Percentiles rank a stretch among this genome's conserved stretches.
These are phyloP conservation scores for Phytopythium litorale DNA, from an alignment of 352 stramenopile genomes.

Conservation along the genomic window DNA sequence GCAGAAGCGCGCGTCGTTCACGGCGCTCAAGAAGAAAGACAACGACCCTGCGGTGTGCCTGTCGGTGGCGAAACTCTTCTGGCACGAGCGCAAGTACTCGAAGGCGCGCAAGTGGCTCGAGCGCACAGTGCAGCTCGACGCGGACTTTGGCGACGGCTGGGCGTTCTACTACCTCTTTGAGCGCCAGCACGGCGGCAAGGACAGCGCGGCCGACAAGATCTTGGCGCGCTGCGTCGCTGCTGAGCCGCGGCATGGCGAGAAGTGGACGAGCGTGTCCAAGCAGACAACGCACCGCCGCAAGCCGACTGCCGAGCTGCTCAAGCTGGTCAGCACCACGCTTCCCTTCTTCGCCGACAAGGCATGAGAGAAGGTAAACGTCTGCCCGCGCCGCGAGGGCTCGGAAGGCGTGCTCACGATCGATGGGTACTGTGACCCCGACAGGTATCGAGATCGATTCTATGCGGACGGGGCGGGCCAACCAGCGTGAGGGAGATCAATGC, in stretches of 20 bases:
- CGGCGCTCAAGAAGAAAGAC: constrained; percentile 96
- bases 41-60: constrained; percentile 97
- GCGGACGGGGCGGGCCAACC: not conserved
- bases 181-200: constrained; percentile 78
- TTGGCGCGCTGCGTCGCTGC: constrained; percentile 83
- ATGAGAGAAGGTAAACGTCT: not conserved
- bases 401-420: not conserved
- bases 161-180: constrained; percentile 98
- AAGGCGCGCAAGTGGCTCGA: constrained; percentile 98
- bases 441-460: not conserved
- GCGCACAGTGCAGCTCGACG: constrained; percentile 93
- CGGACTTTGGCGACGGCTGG: constrained; percentile 97
- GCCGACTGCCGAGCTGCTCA: constrained; percentile 59
- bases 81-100: constrained; percentile 92
- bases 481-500: not conserved
- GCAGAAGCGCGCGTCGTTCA: constrained; percentile 95
- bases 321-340: constrained; percentile 77
- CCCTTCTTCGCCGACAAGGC: constrained; percentile 60
- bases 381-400: no score
- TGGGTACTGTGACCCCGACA: not conserved
- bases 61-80: constrained; percentile 96
- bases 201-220: constrained; percentile 77
- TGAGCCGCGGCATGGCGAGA: constrained; percentile 94
- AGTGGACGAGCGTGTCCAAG: constrained; percentile 94
- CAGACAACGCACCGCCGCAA: constrained; percentile 89